phyloP scores from a whole-genome alignment of 768 basidiomycete genomes.

The Dacryopinax spathularia region DNA sequence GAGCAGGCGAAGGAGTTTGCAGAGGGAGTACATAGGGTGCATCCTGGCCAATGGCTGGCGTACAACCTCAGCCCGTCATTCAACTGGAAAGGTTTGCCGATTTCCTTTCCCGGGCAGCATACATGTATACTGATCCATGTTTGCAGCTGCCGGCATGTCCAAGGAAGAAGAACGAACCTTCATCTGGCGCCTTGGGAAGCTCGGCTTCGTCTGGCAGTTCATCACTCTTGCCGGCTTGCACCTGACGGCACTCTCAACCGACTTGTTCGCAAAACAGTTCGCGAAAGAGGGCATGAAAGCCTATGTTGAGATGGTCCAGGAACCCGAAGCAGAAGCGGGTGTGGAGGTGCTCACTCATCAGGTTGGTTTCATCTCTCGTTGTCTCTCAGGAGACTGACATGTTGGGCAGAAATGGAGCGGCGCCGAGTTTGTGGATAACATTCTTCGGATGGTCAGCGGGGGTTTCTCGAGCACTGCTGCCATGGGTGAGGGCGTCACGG shows the following conservation, averaged over 20 bases:
- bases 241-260: constrained; percentile 93
- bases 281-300: constrained; percentile 98
- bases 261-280: constrained; percentile 76
- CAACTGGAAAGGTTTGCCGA: constrained; percentile 50
- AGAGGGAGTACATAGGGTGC: constrained; percentile 63
- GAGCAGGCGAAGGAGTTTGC: constrained; percentile 87
- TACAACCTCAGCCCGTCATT: constrained; percentile 93
- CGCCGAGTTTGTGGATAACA: constrained; percentile 78
- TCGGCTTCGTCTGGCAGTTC: constrained; percentile 98
- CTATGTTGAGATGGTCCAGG: constrained; percentile 88
- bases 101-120: background rate
- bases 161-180: constrained; percentile 74
- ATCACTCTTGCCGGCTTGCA: constrained; percentile 95
- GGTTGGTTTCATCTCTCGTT: constrained; percentile 31
- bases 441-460: constrained; percentile 93
- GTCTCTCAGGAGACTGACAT: constrained; percentile 11
- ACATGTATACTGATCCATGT: constrained; percentile 29
- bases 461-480: constrained; percentile 95
- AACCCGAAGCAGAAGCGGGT: constrained; percentile 81
- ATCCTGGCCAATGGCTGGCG: constrained; percentile 86
- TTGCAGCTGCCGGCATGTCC: constrained; percentile 63
- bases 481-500: constrained; percentile 96
- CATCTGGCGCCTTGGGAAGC: constrained; percentile 86
- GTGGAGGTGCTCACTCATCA: constrained; percentile 96
- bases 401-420: constrained; percentile 64